Percentiles rank a stretch among this genome's conserved stretches.
Evolutionary conservation across 139 green algal species (phyloP).

Genomic region (Raphidocelis subcapitata): DNA sequence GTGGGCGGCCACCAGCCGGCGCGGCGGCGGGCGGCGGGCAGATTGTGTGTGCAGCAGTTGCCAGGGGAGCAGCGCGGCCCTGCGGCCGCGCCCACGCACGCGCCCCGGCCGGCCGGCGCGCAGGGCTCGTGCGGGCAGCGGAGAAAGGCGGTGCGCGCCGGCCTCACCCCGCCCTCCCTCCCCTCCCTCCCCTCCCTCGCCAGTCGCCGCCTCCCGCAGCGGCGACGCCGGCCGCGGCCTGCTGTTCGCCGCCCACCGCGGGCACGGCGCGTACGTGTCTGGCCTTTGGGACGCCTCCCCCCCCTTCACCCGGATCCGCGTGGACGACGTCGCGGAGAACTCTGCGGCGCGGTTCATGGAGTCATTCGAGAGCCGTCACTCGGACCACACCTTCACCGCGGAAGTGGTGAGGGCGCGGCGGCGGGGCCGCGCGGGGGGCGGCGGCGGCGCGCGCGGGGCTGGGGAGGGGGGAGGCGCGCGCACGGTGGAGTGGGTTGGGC

Average conservation of each 20-base stretch:
- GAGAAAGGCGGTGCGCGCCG: no score
- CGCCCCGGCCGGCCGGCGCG: no score
- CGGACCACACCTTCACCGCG: constrained; percentile 67
- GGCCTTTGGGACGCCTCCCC: constrained; percentile 41
- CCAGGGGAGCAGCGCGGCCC: no score
- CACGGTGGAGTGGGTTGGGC: no score
- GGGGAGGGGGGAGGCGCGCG: no score
- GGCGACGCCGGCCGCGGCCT: constrained; percentile 46
- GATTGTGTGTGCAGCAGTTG: no score
- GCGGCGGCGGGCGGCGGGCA: no score
- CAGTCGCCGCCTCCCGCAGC: constrained; percentile 30
- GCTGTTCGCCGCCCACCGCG: constrained; percentile 74
- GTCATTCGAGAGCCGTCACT: constrained; percentile 81
- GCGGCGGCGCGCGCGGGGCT: no score
- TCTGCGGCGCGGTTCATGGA: constrained; percentile 80
- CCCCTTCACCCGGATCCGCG: constrained; percentile 12
- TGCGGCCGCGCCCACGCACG: no score
- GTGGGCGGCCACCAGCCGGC: not conserved
- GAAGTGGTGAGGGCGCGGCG: constrained; percentile 45
- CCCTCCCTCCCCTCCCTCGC: not conserved
- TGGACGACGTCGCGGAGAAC: constrained; percentile 9
- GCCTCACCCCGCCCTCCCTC: not conserved
- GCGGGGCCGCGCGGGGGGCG: no score
- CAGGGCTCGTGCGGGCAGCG: no score
- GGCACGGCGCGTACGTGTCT: constrained; percentile 56